Evolutionary conservation across 1,284 basidiomycete species (phyloP), one percentile per base, ranked within the genome.

Genomic region (Athelia sp.): DNA sequence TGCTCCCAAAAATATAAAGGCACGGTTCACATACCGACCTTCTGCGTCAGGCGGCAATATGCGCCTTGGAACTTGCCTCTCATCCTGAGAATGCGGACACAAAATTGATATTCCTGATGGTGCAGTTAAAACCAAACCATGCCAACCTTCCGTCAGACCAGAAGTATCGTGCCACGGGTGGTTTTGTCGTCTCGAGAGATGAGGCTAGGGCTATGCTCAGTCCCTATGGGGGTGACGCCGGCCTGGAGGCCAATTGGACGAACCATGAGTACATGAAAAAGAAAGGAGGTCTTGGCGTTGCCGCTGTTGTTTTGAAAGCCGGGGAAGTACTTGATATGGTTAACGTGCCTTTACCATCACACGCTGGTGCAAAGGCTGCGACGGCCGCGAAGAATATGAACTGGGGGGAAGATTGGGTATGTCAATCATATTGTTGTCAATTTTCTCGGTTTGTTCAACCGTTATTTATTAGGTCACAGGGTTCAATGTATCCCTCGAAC

Each of bases 51-150:
- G 36, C 49, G 21, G 36, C 24, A 19, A 38, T 43, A 31, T 52
- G 45, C 15, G 40, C 45, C 15, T 24, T 52, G 13, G 50, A 53
- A 31, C 47, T 51, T 8, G 51, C n/a, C 6, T 43, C 47, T 38
- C 46, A 22, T 18, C 50, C 51, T 10, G 38, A 32, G 14, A 46
- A 52, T 22, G 43, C 35, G 17, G 48, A 46, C 31, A 46, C 29
- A 21, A 50, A 46, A 26, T 34, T 36, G 22, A 24, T 53, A 13
- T 38, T 48, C 10, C 19, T 53, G 9, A 23, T 40, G 22, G 32
- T 51, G 17, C 31, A 45, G 18, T 9, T 52, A 14, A 36, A 45
- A 40, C 32, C 50, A 35, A 32, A 48, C 24, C 35, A 51, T 3
- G 46, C 29, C 22, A n/a, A 22, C 2, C 22, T 50, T 8, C 38